Evolutionary conservation across 805 yeast species (phyloP), one percentile per base, ranked within the genome.

Genomic region (Dipodascus albidus): DNA sequence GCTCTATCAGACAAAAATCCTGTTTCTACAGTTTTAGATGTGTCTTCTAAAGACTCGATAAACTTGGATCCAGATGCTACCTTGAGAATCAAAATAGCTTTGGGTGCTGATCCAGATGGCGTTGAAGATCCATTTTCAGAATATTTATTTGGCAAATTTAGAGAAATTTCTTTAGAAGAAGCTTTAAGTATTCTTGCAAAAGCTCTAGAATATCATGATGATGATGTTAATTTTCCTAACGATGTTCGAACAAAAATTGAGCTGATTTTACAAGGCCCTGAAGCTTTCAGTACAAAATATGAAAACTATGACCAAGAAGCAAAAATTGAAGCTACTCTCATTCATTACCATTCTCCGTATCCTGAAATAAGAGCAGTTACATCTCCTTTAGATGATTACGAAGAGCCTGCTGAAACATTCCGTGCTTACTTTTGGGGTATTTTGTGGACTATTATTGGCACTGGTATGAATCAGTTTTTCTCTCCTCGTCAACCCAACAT

Each of bases 341-440:
- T 66, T 48, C 51, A 54, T 48, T 65, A 59, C 58, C 74, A 72
- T 61, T 78, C 83, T 0, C 81, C 82, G 2, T 79, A 79, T 56
- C 81, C 83, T 4, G 83, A 80, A 60, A 80, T 80, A 15, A 65
- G 85, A 38, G 76, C 83, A 15, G 78, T 74, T 31, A 75, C 81
- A 2, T 59, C 54, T 23, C 61, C 61, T 14, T 50, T 22, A 48
- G 83, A 80, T 59, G 82, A 79, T 54, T 75, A 75, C 1, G 52
- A 57, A 8, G 63, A 72, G 44, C 72, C 74, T 2, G 70, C 67
- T 47, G 82, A 80, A 54, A 79, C 82, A 3, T 60, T 77, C 52
- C 70, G 85, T 49, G 78, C 75, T 4, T 80, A 79, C 64, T 66
- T 73, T n/a, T 64, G 80, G 24, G 79, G 79, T 1, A 59, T 75